Percentiles rank a stretch among this genome's conserved stretches.
phyloP scores from a whole-genome alignment of 2,329 filamentous ascomycete species.

The Cercospora sesami region DNA sequence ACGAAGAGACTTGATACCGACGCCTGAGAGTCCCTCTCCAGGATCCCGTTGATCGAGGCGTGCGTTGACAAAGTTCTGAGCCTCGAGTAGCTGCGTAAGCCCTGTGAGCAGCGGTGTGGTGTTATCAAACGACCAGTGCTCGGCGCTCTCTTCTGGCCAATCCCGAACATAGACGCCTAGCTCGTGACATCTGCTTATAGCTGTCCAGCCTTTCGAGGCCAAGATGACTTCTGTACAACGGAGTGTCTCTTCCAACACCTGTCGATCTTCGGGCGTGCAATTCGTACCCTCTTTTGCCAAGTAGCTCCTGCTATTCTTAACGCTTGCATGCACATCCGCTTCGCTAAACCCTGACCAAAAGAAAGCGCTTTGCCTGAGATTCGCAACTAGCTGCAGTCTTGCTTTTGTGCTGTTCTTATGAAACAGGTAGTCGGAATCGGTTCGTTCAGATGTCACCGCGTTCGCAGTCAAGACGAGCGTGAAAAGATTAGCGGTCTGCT shows the following conservation, averaged over 20 bases:
- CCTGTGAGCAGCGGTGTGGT: conserved; percentile 55
- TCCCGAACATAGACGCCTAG: conserved; percentile 70
- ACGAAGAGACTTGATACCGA: conserved; percentile 35
- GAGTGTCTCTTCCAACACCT: conserved; percentile 65
- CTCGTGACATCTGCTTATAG: conserved; percentile 71
- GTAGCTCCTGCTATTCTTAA: conserved; percentile 69
- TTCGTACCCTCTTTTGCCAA: conserved; percentile 60
- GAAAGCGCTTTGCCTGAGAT: conserved; percentile 80
- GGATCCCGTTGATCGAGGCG: conserved; percentile 33
- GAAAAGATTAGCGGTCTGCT: conserved; percentile 79
- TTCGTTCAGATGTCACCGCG: conserved; percentile 80
- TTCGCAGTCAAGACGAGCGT: conserved; percentile 82
- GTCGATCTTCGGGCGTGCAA: conserved; percentile 62
- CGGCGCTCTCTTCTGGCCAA: conserved; percentile 63
- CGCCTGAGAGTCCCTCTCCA: conserved; percentile 36
- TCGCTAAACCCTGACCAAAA: conserved; percentile 76
- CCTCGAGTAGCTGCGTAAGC: conserved; percentile 56
- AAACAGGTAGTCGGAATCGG: conserved; percentile 85
- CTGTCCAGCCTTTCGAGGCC: conserved; percentile 62
- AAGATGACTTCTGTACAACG: conserved; percentile 61
- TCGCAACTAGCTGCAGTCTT: conserved; percentile 69
- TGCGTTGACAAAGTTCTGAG: conserved; percentile 56
- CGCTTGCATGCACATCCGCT: conserved; percentile 61
- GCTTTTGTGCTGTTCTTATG: conserved; percentile 69
- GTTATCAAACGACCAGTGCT: conserved; percentile 65